Evolutionary conservation across 2,329 filamentous ascomycete genomes (phyloP).

Genomic region (Camptophora hylomeconis): DNA sequence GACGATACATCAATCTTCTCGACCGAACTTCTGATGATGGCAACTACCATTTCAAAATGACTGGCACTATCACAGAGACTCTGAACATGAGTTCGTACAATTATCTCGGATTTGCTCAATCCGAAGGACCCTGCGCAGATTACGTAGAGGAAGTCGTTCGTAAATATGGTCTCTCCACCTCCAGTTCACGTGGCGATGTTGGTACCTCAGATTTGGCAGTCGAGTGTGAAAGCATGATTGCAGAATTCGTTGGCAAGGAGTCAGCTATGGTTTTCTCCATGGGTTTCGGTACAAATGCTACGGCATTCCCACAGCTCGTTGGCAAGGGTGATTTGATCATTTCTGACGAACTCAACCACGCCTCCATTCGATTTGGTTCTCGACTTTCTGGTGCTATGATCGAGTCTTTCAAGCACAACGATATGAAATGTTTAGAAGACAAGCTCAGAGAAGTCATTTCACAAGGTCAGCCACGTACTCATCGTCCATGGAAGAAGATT

Average conservation of each 20-base stretch:
- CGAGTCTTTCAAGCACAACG: conserved; percentile 93
- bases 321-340: conserved; percentile 89
- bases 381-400: conserved; percentile 92
- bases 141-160: conserved; percentile 73
- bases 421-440: conserved; percentile 76
- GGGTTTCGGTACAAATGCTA: conserved; percentile 94
- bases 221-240: conserved; percentile 83
- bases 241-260: conserved; percentile 85
- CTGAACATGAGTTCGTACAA: conserved; percentile 99
- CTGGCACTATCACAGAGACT: conserved; percentile 83
- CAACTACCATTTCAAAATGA: conserved; percentile 80
- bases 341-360: conserved; percentile 94
- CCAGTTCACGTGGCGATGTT: conserved; percentile 68
- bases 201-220: conserved; percentile 78
- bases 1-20: conserved; percentile 82
- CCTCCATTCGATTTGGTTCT: conserved; percentile 89
- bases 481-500: conserved; percentile 99
- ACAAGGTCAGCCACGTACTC: conserved; percentile 93
- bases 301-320: conserved; percentile 80
- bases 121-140: conserved; percentile 90
- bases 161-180: conserved; percentile 72
- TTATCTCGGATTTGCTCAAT: conserved; percentile 96
- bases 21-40: conserved; percentile 85
- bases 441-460: conserved; percentile 85
- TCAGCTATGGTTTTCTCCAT: conserved; percentile 96